Conservation (phyloP, 2,329 filamentous ascomycete genomes). For the Nothophaeocryptopus gaeumannii region DNA sequence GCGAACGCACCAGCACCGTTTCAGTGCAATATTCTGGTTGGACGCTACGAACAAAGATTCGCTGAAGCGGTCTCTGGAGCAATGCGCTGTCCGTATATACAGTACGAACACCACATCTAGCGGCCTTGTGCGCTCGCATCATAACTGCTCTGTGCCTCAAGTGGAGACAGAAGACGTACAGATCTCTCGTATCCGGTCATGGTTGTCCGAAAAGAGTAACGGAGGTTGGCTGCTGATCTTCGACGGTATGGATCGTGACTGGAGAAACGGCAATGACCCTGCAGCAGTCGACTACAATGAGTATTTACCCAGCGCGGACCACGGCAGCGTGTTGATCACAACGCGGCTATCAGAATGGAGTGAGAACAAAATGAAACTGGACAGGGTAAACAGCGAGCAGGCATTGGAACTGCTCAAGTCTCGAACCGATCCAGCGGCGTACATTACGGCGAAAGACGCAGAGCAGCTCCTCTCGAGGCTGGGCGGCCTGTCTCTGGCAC, state of each 20-base stretch:
- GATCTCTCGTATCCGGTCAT: conserved; percentile 11
- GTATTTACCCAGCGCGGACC: conserved; percentile 18
- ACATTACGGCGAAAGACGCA: too few species aligned
- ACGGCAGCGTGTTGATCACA: conserved; percentile 33
- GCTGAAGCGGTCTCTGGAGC: conserved; percentile 27
- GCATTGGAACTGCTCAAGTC: conserved; percentile 31
- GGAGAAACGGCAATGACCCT: conserved; percentile 12
- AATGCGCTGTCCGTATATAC: background rate
- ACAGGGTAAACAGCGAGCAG: too few species aligned
- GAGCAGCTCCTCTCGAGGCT: conserved; percentile 28
- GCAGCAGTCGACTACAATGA: conserved; percentile 23
- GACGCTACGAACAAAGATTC: conserved; percentile 32
- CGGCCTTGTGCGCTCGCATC: too few species aligned
- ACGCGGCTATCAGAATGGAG: conserved; percentile 20
- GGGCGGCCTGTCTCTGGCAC: conserved; percentile 29
- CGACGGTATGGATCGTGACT: conserved; percentile 36
- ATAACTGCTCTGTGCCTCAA: background rate
- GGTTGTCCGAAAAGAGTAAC: conserved; percentile 31
- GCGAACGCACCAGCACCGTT: conserved; percentile 23
- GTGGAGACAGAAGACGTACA: too few species aligned
- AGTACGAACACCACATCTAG: background rate
- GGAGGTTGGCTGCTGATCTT: conserved; percentile 35
- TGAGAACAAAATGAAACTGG: conserved; percentile 20
- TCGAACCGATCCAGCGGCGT: too few species aligned
- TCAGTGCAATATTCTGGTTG: conserved; percentile 37